Base-by-base conservation (phyloP, 1,284 basidiomycete species). In the Naganishia sp. region DNA sequence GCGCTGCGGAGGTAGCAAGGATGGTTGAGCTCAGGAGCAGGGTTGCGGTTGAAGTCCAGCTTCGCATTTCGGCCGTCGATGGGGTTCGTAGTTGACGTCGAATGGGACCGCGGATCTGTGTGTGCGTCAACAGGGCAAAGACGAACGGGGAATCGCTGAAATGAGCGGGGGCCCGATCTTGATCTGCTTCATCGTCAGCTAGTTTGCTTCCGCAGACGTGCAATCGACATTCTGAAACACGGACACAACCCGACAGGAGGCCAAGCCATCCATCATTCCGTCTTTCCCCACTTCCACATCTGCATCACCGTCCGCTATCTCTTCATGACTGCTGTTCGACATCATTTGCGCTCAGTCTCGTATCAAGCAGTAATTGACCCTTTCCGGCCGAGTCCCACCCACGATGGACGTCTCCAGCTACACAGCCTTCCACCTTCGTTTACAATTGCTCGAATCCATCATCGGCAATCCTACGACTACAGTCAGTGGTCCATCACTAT, bases 371-470 rank as follows among this genome's bases (percentile, higher is more conserved):
- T 21, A 21, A 21, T 21, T 21, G 21, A 21, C 21, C 21, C 50
- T 33, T 33, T 11, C 50, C 21, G 28, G 18, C 28, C 10, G 2
- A 33, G 2, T 13, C 18, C 18, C 50, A 11, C 23, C 10, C 28
- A 33, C 16, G 5, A 61, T 61, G 59, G 59, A 61, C 48, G 39
- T 53, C n/a, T 44, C 55, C 16, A 44, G 36, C 25, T 28, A 57
- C 18, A 66, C 56, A 7, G 64, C 64, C 1, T 53, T 66, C 42
- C 48, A 50, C 10, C 64, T 66, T 36, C 55, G 64, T 18, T 23
- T 60, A 2, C 64, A 55, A 49, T 57, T 56, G 43, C 55, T 66
- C 42, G 64, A 66, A 54, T 49, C 64, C 0, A 56, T 66, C 28
- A 39, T 66, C 25, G 39, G 18, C 18, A 57, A 44, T 31, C 49